Percentiles rank a stretch among this genome's conserved stretches.
Evolutionary conservation across 2,329 filamentous ascomycete species (phyloP).

Genomic region (Xylaria arbuscula): DNA sequence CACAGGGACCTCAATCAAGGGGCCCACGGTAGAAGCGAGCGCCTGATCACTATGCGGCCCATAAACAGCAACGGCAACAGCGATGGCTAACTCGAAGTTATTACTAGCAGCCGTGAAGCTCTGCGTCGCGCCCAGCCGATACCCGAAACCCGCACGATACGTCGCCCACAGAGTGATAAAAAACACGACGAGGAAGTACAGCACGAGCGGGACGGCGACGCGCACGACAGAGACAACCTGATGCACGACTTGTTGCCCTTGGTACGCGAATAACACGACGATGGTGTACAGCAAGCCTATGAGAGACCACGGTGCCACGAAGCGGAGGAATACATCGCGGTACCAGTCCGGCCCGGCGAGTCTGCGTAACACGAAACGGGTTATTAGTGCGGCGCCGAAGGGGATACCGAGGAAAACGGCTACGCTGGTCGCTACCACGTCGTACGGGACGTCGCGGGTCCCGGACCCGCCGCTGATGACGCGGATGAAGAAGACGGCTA

Average conservation of each 20-base stretch:
- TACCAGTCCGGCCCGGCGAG: conserved; percentile 71
- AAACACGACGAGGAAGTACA: conserved; percentile 85
- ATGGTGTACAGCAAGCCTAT: conserved; percentile 90
- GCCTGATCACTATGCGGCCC: conserved; percentile 83
- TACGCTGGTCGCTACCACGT: conserved; percentile 79
- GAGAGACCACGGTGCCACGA: conserved; percentile 77
- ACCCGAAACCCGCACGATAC: conserved; percentile 76
- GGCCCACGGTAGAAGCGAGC: conserved; percentile 83
- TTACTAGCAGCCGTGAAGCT: conserved; percentile 92
- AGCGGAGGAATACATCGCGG: conserved; percentile 74
- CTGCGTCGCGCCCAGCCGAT: conserved; percentile 77
- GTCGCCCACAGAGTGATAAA: conserved; percentile 72
- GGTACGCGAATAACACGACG: conserved; percentile 84
- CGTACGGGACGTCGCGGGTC: conserved; percentile 63
- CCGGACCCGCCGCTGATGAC: conserved; percentile 67
- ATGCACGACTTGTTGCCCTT: conserved; percentile 79
- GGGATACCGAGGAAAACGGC: conserved; percentile 88
- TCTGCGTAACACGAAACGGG: conserved; percentile 70
- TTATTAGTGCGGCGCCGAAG: conserved; percentile 81
- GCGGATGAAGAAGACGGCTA: conserved; percentile 76
- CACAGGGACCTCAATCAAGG: conserved; percentile 87
- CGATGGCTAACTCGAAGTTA: conserved; percentile 93
- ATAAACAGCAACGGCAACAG: conserved; percentile 84
- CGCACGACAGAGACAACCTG: conserved; percentile 86
- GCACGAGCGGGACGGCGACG: conserved; percentile 81